A percentile compares a stretch with the other conserved stretches of the same genome.
These are phyloP conservation scores for Scheffersomyces stambukii DNA, from an alignment of 1,139 yeast genomes.

Conservation along the genomic window DNA sequence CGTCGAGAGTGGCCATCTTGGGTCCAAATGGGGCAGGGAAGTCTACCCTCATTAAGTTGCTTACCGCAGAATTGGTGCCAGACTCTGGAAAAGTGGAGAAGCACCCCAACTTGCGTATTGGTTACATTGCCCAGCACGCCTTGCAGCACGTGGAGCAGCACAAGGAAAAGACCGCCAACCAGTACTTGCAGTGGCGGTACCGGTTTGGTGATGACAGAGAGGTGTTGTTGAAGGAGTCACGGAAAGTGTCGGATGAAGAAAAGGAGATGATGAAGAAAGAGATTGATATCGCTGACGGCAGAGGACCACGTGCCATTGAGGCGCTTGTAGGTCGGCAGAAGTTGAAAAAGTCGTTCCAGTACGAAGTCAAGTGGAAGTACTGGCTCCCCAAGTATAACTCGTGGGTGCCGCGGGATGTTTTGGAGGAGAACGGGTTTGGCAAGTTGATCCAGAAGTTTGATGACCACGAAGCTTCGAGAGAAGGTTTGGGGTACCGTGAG, in stretches of 20 bases:
- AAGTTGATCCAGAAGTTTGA: constrained; percentile 91
- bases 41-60: constrained; percentile 85
- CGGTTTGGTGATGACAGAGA: constrained; percentile 98
- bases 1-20: constrained; percentile 92
- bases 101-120: constrained; percentile 97
- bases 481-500: constrained; percentile 96
- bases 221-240: constrained; percentile 86
- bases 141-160: constrained; percentile 95
- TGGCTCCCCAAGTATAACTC: constrained; percentile 94
- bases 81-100: constrained; percentile 87
- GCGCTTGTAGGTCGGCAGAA: constrained; percentile 97
- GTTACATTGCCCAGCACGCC: constrained; percentile 98
- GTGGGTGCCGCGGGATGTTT: constrained; percentile 83
- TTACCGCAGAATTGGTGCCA: constrained; percentile 90
- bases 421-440: constrained; percentile 78
- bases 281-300: constrained; percentile 79
- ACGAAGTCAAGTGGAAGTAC: constrained; percentile 90
- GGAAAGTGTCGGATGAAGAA: constrained; percentile 84
- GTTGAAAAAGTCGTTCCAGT: constrained; percentile 92
- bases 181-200: constrained; percentile 97
- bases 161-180: constrained; percentile 96
- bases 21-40: constrained; percentile 99
- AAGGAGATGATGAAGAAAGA: constrained; percentile 73
- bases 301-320: constrained; percentile 84
- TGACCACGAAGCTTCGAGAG: constrained; percentile 97